Evolutionary conservation across 1,284 basidiomycete genomes (phyloP).

Genomic region (Pholiota adiposa): DNA sequence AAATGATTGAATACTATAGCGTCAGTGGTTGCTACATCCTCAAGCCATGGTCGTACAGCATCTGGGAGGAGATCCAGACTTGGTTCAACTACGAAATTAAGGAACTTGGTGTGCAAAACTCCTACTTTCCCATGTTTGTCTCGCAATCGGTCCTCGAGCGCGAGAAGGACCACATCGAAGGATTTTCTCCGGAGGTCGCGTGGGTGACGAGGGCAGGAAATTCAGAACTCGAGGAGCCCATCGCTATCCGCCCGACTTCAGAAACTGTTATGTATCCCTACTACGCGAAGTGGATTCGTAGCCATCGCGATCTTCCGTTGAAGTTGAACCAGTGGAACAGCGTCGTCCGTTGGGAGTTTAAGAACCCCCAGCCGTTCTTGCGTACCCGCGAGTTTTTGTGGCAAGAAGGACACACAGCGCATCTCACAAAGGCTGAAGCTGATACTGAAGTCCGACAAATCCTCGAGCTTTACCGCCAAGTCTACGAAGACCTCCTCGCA

Average conservation of each 20-base stretch:
- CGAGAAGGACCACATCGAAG: conserved; percentile 99
- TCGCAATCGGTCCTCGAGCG: conserved; percentile 91
- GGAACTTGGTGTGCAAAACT: conserved; percentile 94
- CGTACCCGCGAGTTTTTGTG: conserved; percentile 99
- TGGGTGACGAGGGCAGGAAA: conserved; percentile 97
- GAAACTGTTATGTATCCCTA: conserved; percentile 99
- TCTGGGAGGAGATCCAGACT: conserved; percentile 96
- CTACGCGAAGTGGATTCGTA: conserved; percentile 99
- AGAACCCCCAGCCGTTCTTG: conserved; percentile 99
- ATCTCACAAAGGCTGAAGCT: conserved; percentile 88
- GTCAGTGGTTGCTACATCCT: conserved; percentile 99
- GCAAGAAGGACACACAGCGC: conserved; percentile 99
- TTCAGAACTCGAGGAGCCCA: conserved; percentile 95
- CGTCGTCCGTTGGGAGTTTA: conserved; percentile 99
- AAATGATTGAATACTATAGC: conserved; percentile 99
- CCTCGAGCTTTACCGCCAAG: conserved; percentile 92
- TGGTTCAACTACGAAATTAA: conserved; percentile 96
- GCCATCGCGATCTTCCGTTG: conserved; percentile 94
- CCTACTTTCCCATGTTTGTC: conserved; percentile 99
- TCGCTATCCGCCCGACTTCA: conserved; percentile 97
- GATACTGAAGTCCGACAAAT: conserved; percentile 93
- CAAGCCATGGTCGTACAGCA: conserved; percentile 95
- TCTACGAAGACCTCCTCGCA: conserved; percentile 98
- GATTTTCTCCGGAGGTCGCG: conserved; percentile 99
- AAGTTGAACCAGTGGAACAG: conserved; percentile 99